phyloP scores from a whole-genome alignment of 2,329 filamentous ascomycete genomes.

The Neopestalotiopsis sp. region DNA sequence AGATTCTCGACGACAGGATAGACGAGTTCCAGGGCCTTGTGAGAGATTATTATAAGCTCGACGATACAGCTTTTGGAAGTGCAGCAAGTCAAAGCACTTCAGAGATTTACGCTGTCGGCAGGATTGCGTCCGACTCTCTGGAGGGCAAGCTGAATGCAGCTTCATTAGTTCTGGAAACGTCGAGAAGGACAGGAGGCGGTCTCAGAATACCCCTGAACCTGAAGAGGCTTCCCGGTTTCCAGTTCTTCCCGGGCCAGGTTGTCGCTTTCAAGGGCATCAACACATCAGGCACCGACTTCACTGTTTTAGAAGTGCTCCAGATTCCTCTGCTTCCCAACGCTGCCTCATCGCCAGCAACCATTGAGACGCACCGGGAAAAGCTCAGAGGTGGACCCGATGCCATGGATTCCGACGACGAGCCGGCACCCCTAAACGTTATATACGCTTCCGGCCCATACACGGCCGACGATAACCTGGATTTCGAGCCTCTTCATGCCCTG shows the following conservation, averaged over 20 bases:
- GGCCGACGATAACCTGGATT: conserved; percentile 89
- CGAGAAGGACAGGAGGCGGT: conserved; percentile 81
- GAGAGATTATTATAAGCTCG: conserved; percentile 75
- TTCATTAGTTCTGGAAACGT: conserved; percentile 88
- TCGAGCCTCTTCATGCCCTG: conserved; percentile 82
- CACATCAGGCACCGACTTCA: conserved; percentile 82
- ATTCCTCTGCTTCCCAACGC: conserved; percentile 77
- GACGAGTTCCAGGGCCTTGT: conserved; percentile 83
- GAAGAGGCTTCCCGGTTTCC: conserved; percentile 69
- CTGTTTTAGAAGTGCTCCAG: conserved; percentile 76
- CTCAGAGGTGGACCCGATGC: conserved; percentile 69
- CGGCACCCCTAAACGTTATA: conserved; percentile 75
- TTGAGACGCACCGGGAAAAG: conserved; percentile 73
- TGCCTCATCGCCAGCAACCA: conserved; percentile 68
- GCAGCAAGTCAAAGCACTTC: conserved; percentile 83
- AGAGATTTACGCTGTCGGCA: conserved; percentile 87
- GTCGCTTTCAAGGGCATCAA: conserved; percentile 88
- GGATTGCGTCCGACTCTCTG: conserved; percentile 86
- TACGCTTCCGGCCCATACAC: conserved; percentile 90
- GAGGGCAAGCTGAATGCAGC: conserved; percentile 87
- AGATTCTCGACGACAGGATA: conserved; percentile 93
- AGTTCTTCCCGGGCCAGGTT: conserved; percentile 94
- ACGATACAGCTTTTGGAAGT: conserved; percentile 84
- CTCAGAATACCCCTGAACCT: conserved; percentile 82
- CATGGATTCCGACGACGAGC: conserved; percentile 63